phyloP scores from a whole-genome alignment of 1,284 basidiomycete species.

The Cryptococcus wingfieldii region DNA sequence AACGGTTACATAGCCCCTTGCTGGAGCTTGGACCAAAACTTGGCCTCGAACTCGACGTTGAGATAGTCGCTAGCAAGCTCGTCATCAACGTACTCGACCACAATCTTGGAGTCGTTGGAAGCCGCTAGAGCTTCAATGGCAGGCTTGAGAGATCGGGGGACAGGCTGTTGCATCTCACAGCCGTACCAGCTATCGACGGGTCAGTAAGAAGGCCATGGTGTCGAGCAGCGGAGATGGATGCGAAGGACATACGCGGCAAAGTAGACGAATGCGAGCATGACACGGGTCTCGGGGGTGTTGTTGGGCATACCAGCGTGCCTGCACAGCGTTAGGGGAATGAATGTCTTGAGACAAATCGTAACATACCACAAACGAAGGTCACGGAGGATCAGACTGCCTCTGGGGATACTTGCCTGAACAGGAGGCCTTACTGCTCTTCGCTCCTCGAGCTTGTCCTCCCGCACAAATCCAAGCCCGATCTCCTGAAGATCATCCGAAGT shows the following conservation, averaged over 20 bases:
- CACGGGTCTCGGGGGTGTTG: conserved; percentile 11
- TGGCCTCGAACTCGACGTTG: conserved; percentile 9
- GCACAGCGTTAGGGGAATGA: background rate
- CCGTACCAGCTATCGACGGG: conserved; percentile 12
- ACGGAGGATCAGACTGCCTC: too few species aligned
- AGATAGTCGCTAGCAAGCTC: conserved; percentile 14
- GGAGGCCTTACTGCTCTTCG: too few species aligned
- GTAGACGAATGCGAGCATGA: conserved; percentile 18
- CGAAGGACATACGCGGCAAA: conserved; percentile 9
- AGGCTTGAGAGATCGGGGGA: conserved; percentile 7
- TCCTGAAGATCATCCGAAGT: too few species aligned
- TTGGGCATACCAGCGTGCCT: conserved; percentile 23
- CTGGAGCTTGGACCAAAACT: conserved; percentile 11
- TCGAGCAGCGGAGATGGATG: background rate
- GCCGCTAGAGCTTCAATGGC: conserved; percentile 9
- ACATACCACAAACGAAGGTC: too few species aligned
- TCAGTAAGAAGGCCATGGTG: background rate
- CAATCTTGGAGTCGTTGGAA: conserved; percentile 9
- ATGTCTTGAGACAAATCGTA: too few species aligned
- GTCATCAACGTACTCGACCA: conserved; percentile 11
- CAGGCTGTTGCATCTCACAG: conserved; percentile 6
- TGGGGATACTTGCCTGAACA: too few species aligned
- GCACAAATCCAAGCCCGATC: too few species aligned
- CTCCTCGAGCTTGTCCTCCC: too few species aligned
- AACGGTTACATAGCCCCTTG: conserved; percentile 1